Conservation (phyloP, 2,329 filamentous ascomycete genomes). For the Arthrobotrys sphaeroides region DNA sequence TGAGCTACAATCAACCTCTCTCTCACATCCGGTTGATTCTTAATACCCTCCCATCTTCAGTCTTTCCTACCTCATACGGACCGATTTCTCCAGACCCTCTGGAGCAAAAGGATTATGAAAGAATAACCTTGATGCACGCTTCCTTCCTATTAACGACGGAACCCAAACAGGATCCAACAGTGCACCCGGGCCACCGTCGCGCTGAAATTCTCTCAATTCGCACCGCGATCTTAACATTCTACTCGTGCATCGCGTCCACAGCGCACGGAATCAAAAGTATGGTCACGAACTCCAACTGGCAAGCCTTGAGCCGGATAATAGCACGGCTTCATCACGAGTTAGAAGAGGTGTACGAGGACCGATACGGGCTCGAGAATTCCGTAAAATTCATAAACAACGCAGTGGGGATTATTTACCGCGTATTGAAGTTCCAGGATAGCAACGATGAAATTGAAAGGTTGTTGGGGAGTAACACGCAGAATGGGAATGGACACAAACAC, state of each 20-base stretch:
- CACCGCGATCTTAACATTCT: conserved; percentile 34
- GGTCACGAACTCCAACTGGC: conserved; percentile 46
- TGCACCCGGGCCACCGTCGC: conserved; percentile 27
- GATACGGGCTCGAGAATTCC: conserved; percentile 12
- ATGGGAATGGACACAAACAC: conserved; percentile 50
- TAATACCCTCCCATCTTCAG: conserved; percentile 38
- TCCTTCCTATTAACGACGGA: conserved; percentile 49
- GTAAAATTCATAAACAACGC: conserved; percentile 42
- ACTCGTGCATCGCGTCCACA: conserved; percentile 42
- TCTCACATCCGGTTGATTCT: conserved; percentile 42
- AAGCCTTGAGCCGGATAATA: conserved; percentile 35
- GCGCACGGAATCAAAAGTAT: conserved; percentile 33
- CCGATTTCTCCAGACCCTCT: conserved; percentile 26
- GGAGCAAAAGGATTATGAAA: conserved; percentile 45
- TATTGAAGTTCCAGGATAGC: conserved; percentile 28
- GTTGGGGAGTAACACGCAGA: conserved; percentile 25
- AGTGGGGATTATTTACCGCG: conserved; percentile 41
- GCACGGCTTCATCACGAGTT: conserved; percentile 36
- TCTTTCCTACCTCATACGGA: conserved; percentile 35
- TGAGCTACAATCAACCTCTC: conserved; percentile 45
- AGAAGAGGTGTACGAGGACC: conserved; percentile 40
- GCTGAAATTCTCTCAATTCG: conserved; percentile 38
- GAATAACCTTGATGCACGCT: conserved; percentile 40
- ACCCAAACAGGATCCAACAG: conserved; percentile 17
- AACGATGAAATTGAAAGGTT: conserved; percentile 33